Percentiles rank a stretch among this genome's conserved stretches.
Evolutionary conservation across 225 moss, liverwort and hornwort genomes (phyloP).

Genomic region (Anthoceros angustus): DNA sequence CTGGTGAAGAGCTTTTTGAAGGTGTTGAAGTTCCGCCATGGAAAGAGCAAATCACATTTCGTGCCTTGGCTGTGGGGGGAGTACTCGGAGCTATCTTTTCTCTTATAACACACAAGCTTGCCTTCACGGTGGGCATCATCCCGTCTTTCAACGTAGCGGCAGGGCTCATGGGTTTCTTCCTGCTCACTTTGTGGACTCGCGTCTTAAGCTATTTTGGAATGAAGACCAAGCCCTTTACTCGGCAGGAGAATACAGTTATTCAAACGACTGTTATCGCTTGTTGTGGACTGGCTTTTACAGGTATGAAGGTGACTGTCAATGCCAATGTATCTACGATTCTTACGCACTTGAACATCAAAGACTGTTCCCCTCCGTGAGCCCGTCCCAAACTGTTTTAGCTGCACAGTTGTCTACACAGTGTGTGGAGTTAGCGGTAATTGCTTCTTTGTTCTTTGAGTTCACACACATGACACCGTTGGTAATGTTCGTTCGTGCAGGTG

Average conservation of each 20-base stretch:
- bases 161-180: conserved; percentile 66
- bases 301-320: conserved; percentile 14
- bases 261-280: conserved; percentile 85
- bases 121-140: conserved; percentile 75
- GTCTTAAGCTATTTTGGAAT: conserved; percentile 29
- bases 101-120: conserved; percentile 72
- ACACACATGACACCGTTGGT: too few relatives aligned
- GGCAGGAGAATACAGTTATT: conserved; percentile 95
- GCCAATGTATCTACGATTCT: not conserved
- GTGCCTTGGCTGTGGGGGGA: conserved; percentile 40
- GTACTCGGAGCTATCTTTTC: conserved; percentile 44
- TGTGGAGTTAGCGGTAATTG: too few relatives aligned
- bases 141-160: conserved; percentile 82
- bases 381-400: too few relatives aligned
- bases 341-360: not conserved
- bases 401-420: too few relatives aligned
- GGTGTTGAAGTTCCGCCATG: conserved; percentile 38
- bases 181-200: conserved; percentile 31
- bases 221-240: conserved; percentile 52
- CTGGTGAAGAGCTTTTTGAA: conserved; percentile 11
- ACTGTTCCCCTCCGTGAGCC: too few relatives aligned
- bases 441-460: too few relatives aligned
- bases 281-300: conserved; percentile 80
- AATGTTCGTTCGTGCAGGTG: not conserved
- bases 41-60: conserved; percentile 53